These are phyloP conservation scores for Aegilops sharonensis DNA, from an alignment of 176 grass and related monocot genomes.

Conservation along the genomic window DNA sequence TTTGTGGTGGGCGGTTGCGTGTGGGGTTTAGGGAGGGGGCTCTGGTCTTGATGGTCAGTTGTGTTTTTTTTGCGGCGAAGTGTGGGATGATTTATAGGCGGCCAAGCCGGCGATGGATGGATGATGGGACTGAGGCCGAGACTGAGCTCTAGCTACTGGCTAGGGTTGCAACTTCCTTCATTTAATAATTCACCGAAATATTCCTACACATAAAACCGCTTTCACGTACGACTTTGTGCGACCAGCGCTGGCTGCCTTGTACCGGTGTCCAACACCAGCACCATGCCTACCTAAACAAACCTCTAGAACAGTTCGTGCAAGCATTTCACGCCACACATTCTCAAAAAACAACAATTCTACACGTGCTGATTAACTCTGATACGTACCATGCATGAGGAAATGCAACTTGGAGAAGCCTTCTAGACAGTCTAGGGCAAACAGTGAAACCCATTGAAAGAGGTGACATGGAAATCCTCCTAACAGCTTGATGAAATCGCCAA, in stretches of 20 bases:
- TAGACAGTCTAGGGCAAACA: no score
- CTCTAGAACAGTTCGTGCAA: background rate
- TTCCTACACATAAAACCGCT: background rate
- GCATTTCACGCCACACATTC: background rate
- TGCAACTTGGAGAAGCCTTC: no score
- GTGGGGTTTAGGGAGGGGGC: background rate
- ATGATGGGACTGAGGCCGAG: background rate
- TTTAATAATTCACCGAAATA: background rate
- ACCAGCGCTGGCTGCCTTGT: background rate
- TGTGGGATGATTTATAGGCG: slow-evolving; percentile 24
- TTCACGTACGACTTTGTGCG: background rate
- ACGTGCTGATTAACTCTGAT: no score
- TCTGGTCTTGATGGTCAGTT: background rate
- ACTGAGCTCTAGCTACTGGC: background rate
- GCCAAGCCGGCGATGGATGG: background rate
- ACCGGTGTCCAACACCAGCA: background rate
- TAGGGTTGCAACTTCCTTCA: background rate
- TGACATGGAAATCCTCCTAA: no score
- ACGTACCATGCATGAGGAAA: no score
- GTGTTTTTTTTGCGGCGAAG: background rate
- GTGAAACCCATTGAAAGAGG: no score
- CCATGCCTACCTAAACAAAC: background rate
- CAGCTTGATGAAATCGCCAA: background rate
- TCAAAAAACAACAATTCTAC: no score
- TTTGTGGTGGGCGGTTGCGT: background rate